Evolutionary conservation across 2,329 filamentous ascomycete genomes (phyloP), one percentile per base, ranked within the genome.

Genomic region (Chaetomiaceae sp.): DNA sequence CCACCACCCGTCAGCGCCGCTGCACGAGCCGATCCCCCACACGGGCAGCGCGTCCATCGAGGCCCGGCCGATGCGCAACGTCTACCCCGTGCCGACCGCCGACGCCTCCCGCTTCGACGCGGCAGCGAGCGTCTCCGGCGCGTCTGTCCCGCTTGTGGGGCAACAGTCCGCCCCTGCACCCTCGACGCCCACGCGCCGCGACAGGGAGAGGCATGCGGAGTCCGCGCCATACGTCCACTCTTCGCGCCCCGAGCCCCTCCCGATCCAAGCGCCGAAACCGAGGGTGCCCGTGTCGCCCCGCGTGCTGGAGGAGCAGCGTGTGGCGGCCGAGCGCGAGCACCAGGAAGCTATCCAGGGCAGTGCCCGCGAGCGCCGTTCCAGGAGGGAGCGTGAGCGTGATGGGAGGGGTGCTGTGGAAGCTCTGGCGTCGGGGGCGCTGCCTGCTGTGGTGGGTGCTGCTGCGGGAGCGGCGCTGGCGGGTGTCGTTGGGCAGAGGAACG

Each of bases 201-300:
- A 48, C 26, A 38, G 37, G 24, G 37, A 34, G 9, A 38, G 37
- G 33, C 11, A 20, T n/a, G 30, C 19, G 7, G 45, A 47, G 14
- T 22, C 20, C 9, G 33, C 20, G 7, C 10, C 36, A 14, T 49
- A 41, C 24, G 17, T 36, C 15, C 33, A 15, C 33, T 73, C 78
- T 34, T 22, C 19, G 9, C 35, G 35, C 35, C 77, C 82, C 5
- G 78, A 70, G 6, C 72, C 79, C 0, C 75, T 88, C 26, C 81
- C 83, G 10, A 72, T 96, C n/a, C 85, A 93, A 62, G 88, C 95
- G 57, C 90, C 90, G 2, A 84, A 89, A 56, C 90, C 90, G 2
- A 76, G 87, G 48, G 73, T 77, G 2, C 87, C 86, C 0, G 80
- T 94, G 3, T 82, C 83, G 30, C 76, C 78, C 51, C 77, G 78